Evolutionary conservation across 192 early-diverging fungal species (phyloP).

Genomic region (Mycoemilia scoparia): DNA sequence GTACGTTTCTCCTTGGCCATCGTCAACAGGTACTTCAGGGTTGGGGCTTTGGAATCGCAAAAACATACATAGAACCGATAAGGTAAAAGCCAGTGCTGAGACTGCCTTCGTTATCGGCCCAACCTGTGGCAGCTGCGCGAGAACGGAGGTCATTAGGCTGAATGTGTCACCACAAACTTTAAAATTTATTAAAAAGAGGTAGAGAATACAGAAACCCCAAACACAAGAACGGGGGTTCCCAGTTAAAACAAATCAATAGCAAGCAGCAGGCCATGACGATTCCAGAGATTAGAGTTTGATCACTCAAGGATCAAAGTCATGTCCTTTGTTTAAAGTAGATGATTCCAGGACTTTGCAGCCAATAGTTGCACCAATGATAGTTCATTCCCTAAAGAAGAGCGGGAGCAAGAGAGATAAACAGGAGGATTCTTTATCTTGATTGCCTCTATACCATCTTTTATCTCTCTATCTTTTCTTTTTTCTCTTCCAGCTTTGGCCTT

Average conservation of each 20-base stretch:
- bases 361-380: too few species aligned
- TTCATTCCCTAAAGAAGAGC: too few species aligned
- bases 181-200: background rate
- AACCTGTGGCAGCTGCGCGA: slow-evolving; percentile 9
- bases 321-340: too few species aligned
- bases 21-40: too few species aligned
- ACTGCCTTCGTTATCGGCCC: slow-evolving; percentile 16
- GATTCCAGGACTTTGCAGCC: too few species aligned
- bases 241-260: too few species aligned
- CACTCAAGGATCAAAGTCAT: too few species aligned
- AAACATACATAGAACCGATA: slow-evolving; percentile 8
- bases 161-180: too few species aligned
- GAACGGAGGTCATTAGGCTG: slow-evolving; percentile 15
- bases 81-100: slow-evolving; percentile 1
- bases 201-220: background rate
- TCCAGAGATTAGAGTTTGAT: too few species aligned
- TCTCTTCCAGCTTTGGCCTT: background rate
- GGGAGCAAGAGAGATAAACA: background rate
- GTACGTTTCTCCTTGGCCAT: slow-evolving; percentile 1
- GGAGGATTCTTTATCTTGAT: background rate
- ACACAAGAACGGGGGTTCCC: too few species aligned
- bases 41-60: slow-evolving; percentile 2
- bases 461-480: background rate
- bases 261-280: too few species aligned
- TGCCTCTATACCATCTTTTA: background rate